These are phyloP conservation scores for Ambrosiella xylebori DNA, from an alignment of 2,329 filamentous ascomycete genomes.

Conservation along the genomic window DNA sequence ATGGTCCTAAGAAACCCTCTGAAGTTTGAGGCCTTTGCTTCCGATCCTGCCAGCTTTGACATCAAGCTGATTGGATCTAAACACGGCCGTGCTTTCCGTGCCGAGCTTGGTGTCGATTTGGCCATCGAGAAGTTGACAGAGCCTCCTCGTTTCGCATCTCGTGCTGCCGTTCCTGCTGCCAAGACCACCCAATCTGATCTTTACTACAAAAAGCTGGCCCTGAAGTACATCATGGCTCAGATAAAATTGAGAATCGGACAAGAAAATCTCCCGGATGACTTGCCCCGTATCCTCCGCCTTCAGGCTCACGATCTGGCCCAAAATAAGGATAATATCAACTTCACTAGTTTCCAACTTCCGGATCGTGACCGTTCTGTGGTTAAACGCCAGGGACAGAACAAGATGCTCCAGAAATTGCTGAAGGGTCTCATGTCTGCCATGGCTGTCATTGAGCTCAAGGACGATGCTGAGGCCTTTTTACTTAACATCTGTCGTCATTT, in stretches of 20 bases:
- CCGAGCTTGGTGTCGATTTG: conserved; percentile 70
- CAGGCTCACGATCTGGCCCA: conserved; percentile 73
- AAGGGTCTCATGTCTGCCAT: conserved; percentile 78
- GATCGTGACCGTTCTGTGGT: conserved; percentile 68
- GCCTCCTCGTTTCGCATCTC: conserved; percentile 38
- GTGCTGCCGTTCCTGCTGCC: conserved; percentile 22
- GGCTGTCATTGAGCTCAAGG: conserved; percentile 63
- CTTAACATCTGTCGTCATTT: conserved; percentile 77
- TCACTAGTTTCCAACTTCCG: conserved; percentile 53
- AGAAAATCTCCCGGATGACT: conserved; percentile 77
- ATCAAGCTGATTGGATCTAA: conserved; percentile 78
- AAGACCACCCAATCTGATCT: conserved; percentile 48
- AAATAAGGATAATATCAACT: conserved; percentile 53
- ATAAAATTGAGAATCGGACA: conserved; percentile 79
- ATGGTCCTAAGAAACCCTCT: conserved; percentile 79
- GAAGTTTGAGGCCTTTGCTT: conserved; percentile 66
- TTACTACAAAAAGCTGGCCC: conserved; percentile 86
- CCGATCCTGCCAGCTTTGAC: conserved; percentile 77
- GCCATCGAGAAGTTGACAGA: conserved; percentile 82
- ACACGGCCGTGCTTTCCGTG: conserved; percentile 73
- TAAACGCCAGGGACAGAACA: conserved; percentile 75
- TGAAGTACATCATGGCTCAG: conserved; percentile 73
- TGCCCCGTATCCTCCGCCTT: conserved; percentile 66
- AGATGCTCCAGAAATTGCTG: conserved; percentile 65
- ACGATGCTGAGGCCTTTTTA: conserved; percentile 59